Evolutionary conservation across 371 early-diverging fungal species (phyloP).

Genomic region (Pancytospora philotis): DNA sequence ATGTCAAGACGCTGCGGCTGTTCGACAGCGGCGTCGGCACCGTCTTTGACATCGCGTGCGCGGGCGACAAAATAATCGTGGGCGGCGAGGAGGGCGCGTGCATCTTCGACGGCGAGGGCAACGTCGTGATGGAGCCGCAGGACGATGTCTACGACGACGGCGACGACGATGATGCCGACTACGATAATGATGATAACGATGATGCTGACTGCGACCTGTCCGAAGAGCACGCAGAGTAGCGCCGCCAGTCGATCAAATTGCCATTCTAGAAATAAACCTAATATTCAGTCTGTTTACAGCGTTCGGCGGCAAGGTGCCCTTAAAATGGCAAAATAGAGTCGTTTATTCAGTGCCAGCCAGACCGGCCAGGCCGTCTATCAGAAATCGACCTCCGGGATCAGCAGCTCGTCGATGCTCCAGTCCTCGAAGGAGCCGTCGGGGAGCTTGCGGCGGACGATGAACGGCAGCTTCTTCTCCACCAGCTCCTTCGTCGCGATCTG

Average conservation of each 20-base stretch:
- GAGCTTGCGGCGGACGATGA: constrained; percentile 80
- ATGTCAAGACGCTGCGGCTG: constrained; percentile 22
- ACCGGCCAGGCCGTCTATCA: too few species aligned
- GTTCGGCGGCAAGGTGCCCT: too few species aligned
- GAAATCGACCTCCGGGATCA: constrained; percentile 60
- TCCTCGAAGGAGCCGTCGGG: constrained; percentile 93
- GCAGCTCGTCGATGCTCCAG: constrained; percentile 84
- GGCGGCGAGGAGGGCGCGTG: constrained; percentile 35
- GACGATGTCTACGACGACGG: neutral
- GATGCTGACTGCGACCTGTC: too few species aligned
- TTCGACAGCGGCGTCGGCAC: constrained; percentile 23
- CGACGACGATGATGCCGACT: neutral
- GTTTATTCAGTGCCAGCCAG: too few species aligned
- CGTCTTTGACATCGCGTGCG: constrained; percentile 32
- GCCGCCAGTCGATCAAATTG: too few species aligned
- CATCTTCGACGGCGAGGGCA: constrained; percentile 17
- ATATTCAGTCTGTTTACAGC: too few species aligned
- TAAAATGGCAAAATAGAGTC: too few species aligned
- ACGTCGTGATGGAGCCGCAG: neutral
- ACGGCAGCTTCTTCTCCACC: constrained; percentile 78
- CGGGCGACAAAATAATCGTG: constrained; percentile 16
- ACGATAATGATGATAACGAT: too few species aligned
- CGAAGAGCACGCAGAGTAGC: too few species aligned
- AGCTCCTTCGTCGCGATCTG: constrained; percentile 92
- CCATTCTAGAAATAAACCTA: too few species aligned